phyloP scores from a whole-genome alignment of 257 asterid species.

The Linderniella brevidens region DNA sequence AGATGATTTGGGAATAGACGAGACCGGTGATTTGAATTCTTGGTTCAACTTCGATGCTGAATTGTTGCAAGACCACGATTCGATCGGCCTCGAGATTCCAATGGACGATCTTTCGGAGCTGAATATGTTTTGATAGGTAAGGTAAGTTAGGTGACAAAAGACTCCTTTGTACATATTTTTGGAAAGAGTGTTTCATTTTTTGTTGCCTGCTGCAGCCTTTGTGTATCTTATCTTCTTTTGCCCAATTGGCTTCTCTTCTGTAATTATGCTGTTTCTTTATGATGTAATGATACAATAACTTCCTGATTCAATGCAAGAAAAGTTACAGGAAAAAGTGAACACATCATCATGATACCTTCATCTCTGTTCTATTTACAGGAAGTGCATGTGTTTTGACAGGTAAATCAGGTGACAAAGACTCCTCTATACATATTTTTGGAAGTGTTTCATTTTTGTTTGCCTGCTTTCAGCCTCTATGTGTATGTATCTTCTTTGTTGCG shows the following conservation, averaged over 20 bases:
- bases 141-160: too few relatives aligned
- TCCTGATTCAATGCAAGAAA: not conserved
- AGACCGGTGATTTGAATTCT: slow-evolving; percentile 58
- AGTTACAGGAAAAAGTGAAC: slow-evolving; percentile 10
- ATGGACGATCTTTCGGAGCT: slow-evolving; percentile 79
- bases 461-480: too few relatives aligned
- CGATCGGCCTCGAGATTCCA: slow-evolving; percentile 69
- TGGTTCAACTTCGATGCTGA: slow-evolving; percentile 92
- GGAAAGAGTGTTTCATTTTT: too few relatives aligned
- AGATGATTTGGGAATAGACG: slow-evolving; percentile 57
- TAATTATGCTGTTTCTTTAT: slow-evolving; percentile 41
- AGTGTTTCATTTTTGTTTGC: too few relatives aligned
- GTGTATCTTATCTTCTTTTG: not conserved
- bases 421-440: slow-evolving; percentile 32
- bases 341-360: too few relatives aligned
- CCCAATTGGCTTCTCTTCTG: slow-evolving; percentile 37
- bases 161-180: slow-evolving; percentile 28
- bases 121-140: slow-evolving; percentile 38
- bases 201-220: too few relatives aligned
- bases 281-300: too few relatives aligned
- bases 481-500: slow-evolving; percentile 16
- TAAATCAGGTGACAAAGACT: too few relatives aligned
- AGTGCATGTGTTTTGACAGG: slow-evolving; percentile 44
- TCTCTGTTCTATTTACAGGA: too few relatives aligned
- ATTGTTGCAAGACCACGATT: slow-evolving; percentile 43